Evolutionary conservation across 23 red algal genomes (phyloP), one percentile per base, ranked within the genome.

Genomic region (Agarophyton chilense): DNA sequence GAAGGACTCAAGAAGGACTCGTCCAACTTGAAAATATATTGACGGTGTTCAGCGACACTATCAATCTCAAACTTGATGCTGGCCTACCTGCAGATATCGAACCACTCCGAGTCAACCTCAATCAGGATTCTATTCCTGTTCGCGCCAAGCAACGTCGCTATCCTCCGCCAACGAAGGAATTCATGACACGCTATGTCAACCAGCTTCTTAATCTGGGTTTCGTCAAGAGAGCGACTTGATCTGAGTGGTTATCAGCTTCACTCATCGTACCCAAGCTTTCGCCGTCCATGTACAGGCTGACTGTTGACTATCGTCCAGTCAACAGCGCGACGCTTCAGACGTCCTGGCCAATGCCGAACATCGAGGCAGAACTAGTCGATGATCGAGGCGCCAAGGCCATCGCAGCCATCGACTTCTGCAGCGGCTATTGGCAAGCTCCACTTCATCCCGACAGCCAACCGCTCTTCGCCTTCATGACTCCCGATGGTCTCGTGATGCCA

Each of bases 21-120:
- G 43, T 9, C 16, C 10, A 6, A 49, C 82, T 73, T 25, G 0
- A 72, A 6, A 21, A 44, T 14, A 5, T 87, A 25, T 36, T 87
- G 41, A 5, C 0, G 21, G 62, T 45, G 34, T 87, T 87, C 72
- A 0, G 0, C 61, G 82, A 87, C 22, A 42, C 71, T 22, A 72
- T 87, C 49, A 87, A 74, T 58, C 34, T 74, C 14, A 87, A 73
- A 29, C 82, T 87, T 54, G 82, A 74, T 52, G 36, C 24, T n/a
- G 82, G 61, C 5, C 25, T 72, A 21, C 82, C 82, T n/a, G 82
- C 82, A 28, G 41, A 73, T 39, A 73, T 72, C 44, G 36, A 0
- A 33, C 82, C 82, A 5, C 82, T 72, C n/a, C 60, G 0, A 18
- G 45, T 71, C 4, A 18, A 55, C 0, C 82, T 87, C 13, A 87